These are phyloP conservation scores for Acer campestre DNA, from an alignment of 345 rosid species.

Conservation along the genomic window DNA sequence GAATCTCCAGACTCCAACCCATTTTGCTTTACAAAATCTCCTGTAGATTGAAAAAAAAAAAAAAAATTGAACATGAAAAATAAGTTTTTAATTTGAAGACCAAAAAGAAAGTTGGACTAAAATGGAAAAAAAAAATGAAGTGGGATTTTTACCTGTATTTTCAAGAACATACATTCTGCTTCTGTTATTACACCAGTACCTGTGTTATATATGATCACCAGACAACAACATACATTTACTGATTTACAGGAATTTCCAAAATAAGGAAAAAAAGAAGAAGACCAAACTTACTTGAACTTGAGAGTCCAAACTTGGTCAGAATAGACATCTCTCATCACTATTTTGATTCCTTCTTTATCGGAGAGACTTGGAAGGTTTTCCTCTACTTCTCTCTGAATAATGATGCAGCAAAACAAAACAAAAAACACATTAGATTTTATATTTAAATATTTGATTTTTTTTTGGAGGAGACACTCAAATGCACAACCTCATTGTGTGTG, in stretches of 20 bases:
- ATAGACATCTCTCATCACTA: conserved; percentile 48
- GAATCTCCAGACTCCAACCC: conserved; percentile 55
- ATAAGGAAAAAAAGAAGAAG: neutral
- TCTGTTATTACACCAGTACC: conserved; percentile 82
- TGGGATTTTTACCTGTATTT: conserved; percentile 58
- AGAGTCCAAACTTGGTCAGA: conserved; percentile 54
- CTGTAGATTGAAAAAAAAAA: conserved; percentile 39
- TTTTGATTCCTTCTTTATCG: conserved; percentile 61
- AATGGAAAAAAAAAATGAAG: neutral
- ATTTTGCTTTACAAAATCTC: conserved; percentile 62
- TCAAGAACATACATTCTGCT: conserved; percentile 94
- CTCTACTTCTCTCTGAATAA: conserved; percentile 68
- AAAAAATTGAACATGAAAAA: neutral
- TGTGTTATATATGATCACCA: conserved; percentile 22
- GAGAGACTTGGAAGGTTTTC: conserved; percentile 64
- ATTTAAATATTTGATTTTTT: too few relatives aligned
- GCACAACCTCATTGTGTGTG: too few relatives aligned
- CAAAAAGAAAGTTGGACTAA: neutral
- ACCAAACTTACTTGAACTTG: conserved; percentile 64
- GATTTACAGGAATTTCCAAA: neutral
- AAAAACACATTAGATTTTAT: neutral
- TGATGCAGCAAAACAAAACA: conserved; percentile 4
- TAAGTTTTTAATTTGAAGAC: neutral
- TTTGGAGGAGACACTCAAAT: too few relatives aligned
- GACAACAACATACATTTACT: conserved; percentile 3